Percentiles rank a stretch among this genome's conserved stretches.
Evolutionary conservation across 1,139 yeast genomes (phyloP).

Genomic region (Hyphopichia buzzinii): DNA sequence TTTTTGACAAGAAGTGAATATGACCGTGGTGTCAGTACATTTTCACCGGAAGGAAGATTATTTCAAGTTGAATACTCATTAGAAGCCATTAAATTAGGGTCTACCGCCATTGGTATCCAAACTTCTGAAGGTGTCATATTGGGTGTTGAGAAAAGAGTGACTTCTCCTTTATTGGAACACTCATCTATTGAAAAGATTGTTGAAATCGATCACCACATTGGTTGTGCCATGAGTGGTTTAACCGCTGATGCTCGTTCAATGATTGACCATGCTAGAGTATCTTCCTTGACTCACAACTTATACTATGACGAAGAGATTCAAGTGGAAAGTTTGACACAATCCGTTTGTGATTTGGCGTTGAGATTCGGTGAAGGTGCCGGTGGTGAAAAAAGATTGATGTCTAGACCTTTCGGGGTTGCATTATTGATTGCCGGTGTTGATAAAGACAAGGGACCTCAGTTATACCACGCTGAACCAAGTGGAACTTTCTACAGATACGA

Average conservation of each 20-base stretch:
- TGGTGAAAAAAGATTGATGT: conserved; percentile 96
- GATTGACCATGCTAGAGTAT: conserved; percentile 97
- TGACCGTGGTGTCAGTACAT: conserved; percentile 97
- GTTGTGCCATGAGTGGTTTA: conserved; percentile 98
- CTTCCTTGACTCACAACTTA: conserved; percentile 83
- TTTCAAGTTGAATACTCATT: conserved; percentile 98
- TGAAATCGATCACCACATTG: conserved; percentile 90
- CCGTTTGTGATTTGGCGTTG: conserved; percentile 94
- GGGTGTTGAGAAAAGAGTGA: conserved; percentile 96
- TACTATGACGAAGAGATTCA: conserved; percentile 91
- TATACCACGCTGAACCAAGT: conserved; percentile 98
- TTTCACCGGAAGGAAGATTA: conserved; percentile 97
- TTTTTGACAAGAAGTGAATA: conserved; percentile 98
- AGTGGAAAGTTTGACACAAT: conserved; percentile 92
- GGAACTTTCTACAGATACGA: conserved; percentile 97
- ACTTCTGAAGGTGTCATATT: conserved; percentile 96
- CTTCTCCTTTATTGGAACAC: conserved; percentile 86
- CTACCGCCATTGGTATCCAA: conserved; percentile 96
- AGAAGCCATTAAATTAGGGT: conserved; percentile 95
- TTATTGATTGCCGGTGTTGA: conserved; percentile 93
- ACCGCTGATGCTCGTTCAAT: conserved; percentile 98
- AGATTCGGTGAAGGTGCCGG: conserved; percentile 98
- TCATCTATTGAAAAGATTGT: conserved; percentile 94
- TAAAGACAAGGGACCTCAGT: conserved; percentile 89
- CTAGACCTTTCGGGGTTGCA: conserved; percentile 99